phyloP scores from a whole-genome alignment of 2,329 filamentous ascomycete genomes.

The Aspergillus bombycis region DNA sequence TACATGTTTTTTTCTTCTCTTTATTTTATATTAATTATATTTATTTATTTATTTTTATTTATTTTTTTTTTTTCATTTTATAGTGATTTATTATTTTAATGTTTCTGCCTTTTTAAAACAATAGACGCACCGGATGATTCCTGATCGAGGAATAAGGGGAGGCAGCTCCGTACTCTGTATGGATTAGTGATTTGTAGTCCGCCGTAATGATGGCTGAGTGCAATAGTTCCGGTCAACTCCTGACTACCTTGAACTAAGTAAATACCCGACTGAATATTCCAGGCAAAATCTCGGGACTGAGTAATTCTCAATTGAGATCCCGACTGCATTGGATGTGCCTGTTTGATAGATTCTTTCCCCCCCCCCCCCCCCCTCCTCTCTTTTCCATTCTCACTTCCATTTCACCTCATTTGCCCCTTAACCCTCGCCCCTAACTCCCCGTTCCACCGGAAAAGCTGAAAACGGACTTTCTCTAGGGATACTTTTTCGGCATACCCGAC shows the following conservation, averaged over 20 bases:
- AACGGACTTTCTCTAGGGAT: not conserved
- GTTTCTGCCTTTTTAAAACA: not conserved
- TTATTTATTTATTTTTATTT: too few relatives aligned
- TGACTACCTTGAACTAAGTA: not conserved
- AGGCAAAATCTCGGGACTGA: not conserved
- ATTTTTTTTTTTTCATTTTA: not conserved
- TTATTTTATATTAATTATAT: not conserved
- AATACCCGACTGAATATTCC: not conserved
- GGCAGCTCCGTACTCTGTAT: not conserved
- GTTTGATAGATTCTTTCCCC: not conserved
- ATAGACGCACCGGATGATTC: not conserved
- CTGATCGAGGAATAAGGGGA: not conserved
- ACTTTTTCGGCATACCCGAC: not conserved
- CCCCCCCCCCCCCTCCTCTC: not conserved
- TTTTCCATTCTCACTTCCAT: not conserved
- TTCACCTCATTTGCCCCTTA: too few relatives aligned
- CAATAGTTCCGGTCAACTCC: not conserved
- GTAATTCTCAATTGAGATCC: not conserved
- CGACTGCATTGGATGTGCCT: too few relatives aligned
- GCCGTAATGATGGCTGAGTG: not conserved
- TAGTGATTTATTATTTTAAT: not conserved
- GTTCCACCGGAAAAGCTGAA: not conserved
- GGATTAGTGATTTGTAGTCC: not conserved
- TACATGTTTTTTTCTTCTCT: not conserved
- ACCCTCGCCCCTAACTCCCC: not conserved